Evolutionary conservation across 441 rosid genomes (phyloP), one percentile per base, ranked within the genome.

Genomic region (Euphorbia schlechtendalii): DNA sequence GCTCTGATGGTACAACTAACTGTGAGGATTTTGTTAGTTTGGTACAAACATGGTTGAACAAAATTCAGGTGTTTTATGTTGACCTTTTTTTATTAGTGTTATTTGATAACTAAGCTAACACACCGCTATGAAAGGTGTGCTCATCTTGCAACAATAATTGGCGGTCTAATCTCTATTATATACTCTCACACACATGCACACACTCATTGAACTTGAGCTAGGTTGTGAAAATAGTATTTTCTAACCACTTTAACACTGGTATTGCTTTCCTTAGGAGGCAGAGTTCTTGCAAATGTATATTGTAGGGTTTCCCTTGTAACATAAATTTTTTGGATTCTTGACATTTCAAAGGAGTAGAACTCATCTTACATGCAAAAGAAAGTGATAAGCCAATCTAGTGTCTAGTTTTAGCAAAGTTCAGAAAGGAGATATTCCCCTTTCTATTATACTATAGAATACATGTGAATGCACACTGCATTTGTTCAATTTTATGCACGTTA

Each of bases 11-110:
- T 34, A 77, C 86, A 55, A 66, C 59, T 66, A 80, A 74, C 58
- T 87, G 94, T 71, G 94, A 86, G 76, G 96, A 92, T 76, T 89
- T 92, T 72, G 90, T 92, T 66, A 69, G 72, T 72, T 78, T 81
- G 66, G 98, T 82, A 59, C 93, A 86, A 76, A 71, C 82, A 55
- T 89, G 96, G 89, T 63, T 88, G 74, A 77, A 69, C 75, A 92
- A 89, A 79, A 83, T 89, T 67, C 84, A 89, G 96, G 98, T 87
- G 30, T 65, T 62, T 21, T 48, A 22, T 17, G 14, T 40, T 66
- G 41, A 59, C 60, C 43, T 71, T 49, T 25, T 54, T 22, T 21
- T 10, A 22, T 61, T 61, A 46, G 24, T 40, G 28, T 48, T 56
- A 52, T 20, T 59, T 40, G 25, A 14, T 27, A 9, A 14, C 2